Percentiles rank a stretch among this genome's conserved stretches.
phyloP scores from a whole-genome alignment of 768 basidiomycete genomes.

The Phanerochaete sordida region DNA sequence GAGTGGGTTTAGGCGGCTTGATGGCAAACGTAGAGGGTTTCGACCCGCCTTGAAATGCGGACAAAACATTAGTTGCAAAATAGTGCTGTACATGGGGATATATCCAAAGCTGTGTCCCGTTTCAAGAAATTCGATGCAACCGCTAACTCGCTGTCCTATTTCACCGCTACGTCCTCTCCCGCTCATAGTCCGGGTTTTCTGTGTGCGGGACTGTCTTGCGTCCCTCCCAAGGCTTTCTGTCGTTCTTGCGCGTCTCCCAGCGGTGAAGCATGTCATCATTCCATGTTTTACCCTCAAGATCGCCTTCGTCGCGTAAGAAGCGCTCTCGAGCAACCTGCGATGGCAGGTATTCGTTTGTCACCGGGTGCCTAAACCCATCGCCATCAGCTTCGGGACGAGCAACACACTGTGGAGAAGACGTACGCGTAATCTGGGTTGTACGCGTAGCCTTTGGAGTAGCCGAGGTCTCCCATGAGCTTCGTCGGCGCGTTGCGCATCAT shows the following conservation, averaged over 20 bases:
- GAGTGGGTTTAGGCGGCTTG: too few species aligned
- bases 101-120: too few species aligned
- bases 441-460: conserved; percentile 44
- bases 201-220: conserved; percentile 2
- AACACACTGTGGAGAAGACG: conserved; percentile 10
- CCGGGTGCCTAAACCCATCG: conserved; percentile 39
- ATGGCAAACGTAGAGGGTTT: too few species aligned
- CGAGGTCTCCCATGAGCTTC: conserved; percentile 47
- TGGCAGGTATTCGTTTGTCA: conserved; percentile 51
- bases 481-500: conserved; percentile 79
- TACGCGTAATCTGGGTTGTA: conserved; percentile 46
- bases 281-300: conserved; percentile 39
- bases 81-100: too few species aligned
- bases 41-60: too few species aligned
- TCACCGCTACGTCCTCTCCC: too few species aligned
- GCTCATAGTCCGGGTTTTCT: not conserved
- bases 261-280: conserved; percentile 41
- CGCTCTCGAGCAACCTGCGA: conserved; percentile 33
- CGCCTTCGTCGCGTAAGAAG: conserved; percentile 37
- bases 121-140: too few species aligned
- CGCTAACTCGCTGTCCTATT: too few species aligned
- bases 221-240: conserved; percentile 34
- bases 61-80: too few species aligned
- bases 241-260: conserved; percentile 46
- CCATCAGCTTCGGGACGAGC: not conserved